phyloP scores from a whole-genome alignment of 2,329 filamentous ascomycete genomes.

The Paracoccidioides brasiliensis region DNA sequence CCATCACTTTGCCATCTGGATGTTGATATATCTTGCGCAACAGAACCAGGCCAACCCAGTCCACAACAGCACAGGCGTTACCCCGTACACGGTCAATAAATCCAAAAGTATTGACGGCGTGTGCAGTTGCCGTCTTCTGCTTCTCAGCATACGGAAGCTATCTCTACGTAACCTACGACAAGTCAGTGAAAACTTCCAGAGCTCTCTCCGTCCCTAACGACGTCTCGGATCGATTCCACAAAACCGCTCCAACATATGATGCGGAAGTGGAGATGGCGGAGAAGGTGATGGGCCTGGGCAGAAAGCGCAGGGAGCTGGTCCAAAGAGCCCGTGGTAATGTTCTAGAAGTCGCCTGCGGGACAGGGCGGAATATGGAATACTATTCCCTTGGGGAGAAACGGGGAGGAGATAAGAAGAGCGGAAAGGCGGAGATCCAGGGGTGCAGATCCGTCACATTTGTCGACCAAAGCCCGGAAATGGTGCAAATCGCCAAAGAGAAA shows the following conservation, averaged over 20 bases:
- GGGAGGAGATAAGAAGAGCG: conserved; percentile 19
- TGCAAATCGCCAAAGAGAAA: conserved; percentile 33
- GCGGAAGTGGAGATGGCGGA: conserved; percentile 34
- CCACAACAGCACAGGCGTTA: conserved; percentile 12
- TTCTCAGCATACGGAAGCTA: conserved; percentile 33
- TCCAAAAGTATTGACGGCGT: conserved; percentile 21
- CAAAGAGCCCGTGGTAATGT: conserved; percentile 33
- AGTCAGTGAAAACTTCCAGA: conserved; percentile 21
- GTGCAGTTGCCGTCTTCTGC: conserved; percentile 27
- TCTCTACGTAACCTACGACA: conserved; percentile 31
- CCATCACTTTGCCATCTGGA: background rate
- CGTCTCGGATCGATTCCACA: conserved; percentile 36
- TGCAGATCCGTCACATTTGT: conserved; percentile 34
- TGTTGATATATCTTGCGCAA: background rate
- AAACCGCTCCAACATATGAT: conserved; percentile 32
- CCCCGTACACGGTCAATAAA: conserved; percentile 4
- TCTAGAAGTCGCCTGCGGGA: conserved; percentile 39
- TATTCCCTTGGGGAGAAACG: conserved; percentile 30
- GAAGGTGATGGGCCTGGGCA: conserved; percentile 28
- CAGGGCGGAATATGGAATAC: conserved; percentile 35
- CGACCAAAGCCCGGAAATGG: conserved; percentile 38
- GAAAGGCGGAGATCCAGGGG: conserved; percentile 19
- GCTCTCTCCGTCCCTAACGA: conserved; percentile 26
- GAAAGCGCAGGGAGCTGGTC: conserved; percentile 31
- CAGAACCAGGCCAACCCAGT: conserved; percentile 9